Conservation (phyloP, 2,329 filamentous ascomycete genomes). For the Triangularia setosa region DNA sequence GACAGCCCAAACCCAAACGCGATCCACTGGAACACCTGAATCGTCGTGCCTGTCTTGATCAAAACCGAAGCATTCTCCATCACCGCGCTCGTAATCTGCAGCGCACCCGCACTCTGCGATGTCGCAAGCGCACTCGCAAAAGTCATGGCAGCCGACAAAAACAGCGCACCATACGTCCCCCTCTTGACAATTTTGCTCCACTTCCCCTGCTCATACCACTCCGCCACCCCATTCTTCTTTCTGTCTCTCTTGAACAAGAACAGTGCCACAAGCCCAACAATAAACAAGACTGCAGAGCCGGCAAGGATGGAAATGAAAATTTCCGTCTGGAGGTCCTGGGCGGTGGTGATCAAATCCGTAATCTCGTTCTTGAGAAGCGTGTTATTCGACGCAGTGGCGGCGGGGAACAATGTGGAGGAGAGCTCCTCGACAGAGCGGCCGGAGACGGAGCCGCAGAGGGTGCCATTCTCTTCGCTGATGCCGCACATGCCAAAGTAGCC, state of each 20-base stretch:
- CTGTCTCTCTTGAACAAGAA: constrained; percentile 20
- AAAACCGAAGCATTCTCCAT: constrained; percentile 15
- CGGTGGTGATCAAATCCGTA: constrained; percentile 21
- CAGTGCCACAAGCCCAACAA: constrained; percentile 18
- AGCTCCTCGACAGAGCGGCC: constrained; percentile 16
- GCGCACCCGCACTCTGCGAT: constrained; percentile 20
- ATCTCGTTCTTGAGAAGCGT: constrained; percentile 3
- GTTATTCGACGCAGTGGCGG: constrained; percentile 7
- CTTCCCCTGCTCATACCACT: constrained; percentile 11
- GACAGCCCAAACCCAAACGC: constrained; percentile 25
- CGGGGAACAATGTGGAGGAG: constrained; percentile 22
- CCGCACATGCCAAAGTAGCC: constrained; percentile 29
- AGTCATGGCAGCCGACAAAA: constrained; percentile 19
- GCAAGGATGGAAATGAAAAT: constrained; percentile 25
- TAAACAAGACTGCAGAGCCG: constrained; percentile 21
- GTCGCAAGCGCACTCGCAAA: constrained; percentile 25
- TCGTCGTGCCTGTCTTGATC: constrained; percentile 21
- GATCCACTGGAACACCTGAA: constrained; percentile 30
- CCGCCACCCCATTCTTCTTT: not conserved
- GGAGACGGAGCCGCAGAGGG: constrained; percentile 20
- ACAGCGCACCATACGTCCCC: constrained; percentile 20
- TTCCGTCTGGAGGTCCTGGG: constrained; percentile 22
- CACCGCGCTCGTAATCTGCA: constrained; percentile 17
- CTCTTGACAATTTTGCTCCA: constrained; percentile 18
- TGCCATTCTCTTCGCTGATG: constrained; percentile 16